These are phyloP conservation scores for Gentiana straminea DNA, from an alignment of 257 asterid genomes.

Conservation along the genomic window DNA sequence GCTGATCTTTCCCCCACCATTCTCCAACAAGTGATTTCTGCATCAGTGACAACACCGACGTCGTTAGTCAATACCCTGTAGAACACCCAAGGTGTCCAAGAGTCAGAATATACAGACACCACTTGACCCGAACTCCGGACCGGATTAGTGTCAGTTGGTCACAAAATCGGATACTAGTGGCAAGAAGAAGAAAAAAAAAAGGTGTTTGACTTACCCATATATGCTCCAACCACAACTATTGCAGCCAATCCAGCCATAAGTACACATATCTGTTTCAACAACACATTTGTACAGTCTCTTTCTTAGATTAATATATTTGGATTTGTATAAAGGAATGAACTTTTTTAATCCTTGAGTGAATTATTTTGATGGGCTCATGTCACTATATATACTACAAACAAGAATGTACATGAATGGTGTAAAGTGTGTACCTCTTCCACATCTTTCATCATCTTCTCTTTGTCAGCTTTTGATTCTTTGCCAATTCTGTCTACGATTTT, in stretches of 20 bases:
- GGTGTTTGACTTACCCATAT: conserved; percentile 38
- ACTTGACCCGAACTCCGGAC: too few relatives aligned
- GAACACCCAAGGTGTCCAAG: conserved; percentile 1
- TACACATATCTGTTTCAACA: conserved; percentile 40
- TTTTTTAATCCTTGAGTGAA: not conserved
- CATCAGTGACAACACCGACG: conserved; percentile 1
- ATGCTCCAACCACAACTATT: conserved; percentile 66
- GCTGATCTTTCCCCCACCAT: conserved; percentile 77
- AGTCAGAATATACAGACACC: not conserved
- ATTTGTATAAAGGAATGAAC: too few relatives aligned
- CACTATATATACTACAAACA: not conserved
- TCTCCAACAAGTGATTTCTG: conserved; percentile 87
- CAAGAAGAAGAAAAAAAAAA: conserved; percentile 2
- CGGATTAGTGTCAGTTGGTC: too few relatives aligned
- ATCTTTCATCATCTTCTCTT: conserved; percentile 52
- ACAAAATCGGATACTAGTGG: too few relatives aligned
- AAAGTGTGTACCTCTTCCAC: conserved; percentile 39
- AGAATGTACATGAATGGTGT: not conserved
- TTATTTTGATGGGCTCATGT: not conserved
- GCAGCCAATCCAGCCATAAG: conserved; percentile 65
- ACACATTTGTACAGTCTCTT: not conserved
- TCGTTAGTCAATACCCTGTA: not conserved
- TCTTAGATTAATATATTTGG: too few relatives aligned
- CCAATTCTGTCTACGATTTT: conserved; percentile 58
- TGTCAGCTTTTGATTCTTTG: conserved; percentile 15